Base-by-base conservation (phyloP, 371 early-diverging fungal species). In the Modicella reniformis region DNA sequence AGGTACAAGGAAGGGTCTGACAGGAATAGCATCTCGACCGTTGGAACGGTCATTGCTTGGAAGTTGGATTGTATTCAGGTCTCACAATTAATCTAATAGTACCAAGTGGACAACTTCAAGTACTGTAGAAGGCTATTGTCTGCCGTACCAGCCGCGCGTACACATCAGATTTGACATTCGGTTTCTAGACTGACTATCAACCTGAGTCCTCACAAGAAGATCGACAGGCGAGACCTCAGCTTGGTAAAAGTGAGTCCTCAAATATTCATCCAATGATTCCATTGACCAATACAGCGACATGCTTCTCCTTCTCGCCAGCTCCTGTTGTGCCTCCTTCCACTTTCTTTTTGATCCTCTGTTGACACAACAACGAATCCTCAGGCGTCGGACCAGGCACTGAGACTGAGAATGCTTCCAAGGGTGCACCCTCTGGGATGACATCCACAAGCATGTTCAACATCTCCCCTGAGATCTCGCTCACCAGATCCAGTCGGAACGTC, bases 371-470 rank as follows among this genome's bases (percentile, higher is more conserved):
- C 17, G 56, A 47, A 40, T 66, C 67, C 25, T 66, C 49, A 2
- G 53, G 30, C 1, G 44, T 66, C 19, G 67, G 67, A n/a, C 67
- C 67, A 2, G 67, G 59, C 23, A 50, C 67, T 19, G 59, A 58
- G 44, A 66, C 52, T 26, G 59, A 49, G 41, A 56, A 59, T 17
- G 67, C 59, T 15, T 59, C 67, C 32, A 66, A 32, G 17, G 40
- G 19, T 37, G 41, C 28, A 9, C 29, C 53, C 8, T 17, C 12
- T 13, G 67, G 67, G 1, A 66, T 52, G 6, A 40, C 59, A 3
- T 59, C 67, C 7, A 37, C 52, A 17, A 66, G 49, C 52, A 29
- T 66, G 17, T 48, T 8, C 54, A 66, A 25, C 44, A 28, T 49
- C 59, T 50, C 53, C 5, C 59, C 59, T 29, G 59, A 30, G 23